Conservation (phyloP, 164 flowering plant genomes). For the Piper betle region DNA sequence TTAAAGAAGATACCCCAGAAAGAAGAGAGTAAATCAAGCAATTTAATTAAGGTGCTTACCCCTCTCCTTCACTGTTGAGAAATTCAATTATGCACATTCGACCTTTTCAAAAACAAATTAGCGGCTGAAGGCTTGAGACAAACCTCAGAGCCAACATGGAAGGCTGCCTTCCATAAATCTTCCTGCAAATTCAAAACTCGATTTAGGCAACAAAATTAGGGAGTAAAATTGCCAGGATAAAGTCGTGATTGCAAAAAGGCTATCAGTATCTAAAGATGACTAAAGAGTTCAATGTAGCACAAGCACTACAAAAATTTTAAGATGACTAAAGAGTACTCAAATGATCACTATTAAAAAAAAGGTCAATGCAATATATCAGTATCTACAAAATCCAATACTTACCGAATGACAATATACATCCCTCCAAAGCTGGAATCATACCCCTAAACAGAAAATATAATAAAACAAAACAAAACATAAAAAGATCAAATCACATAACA, state of each 20-base stretch:
- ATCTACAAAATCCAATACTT: not conserved
- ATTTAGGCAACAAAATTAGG: not conserved
- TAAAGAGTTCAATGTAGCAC: not conserved
- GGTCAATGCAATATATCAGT: too few relatives aligned
- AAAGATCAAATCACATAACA: too few relatives aligned
- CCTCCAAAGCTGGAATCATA: too few relatives aligned
- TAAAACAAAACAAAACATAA: too few relatives aligned
- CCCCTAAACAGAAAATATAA: too few relatives aligned
- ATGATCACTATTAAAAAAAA: too few relatives aligned
- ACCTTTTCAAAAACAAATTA: not conserved
- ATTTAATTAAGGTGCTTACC: too few relatives aligned
- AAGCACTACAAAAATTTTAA: not conserved
- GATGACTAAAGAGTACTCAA: too few relatives aligned
- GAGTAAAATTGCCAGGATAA: not conserved
- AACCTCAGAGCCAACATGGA: conserved; percentile 97
- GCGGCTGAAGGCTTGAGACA: not conserved
- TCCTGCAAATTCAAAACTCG: conserved; percentile 38
- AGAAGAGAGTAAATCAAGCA: too few relatives aligned
- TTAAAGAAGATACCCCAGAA: too few relatives aligned
- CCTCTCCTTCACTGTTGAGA: too few relatives aligned
- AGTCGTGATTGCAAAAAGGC: not conserved
- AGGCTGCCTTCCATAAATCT: conserved; percentile 71
- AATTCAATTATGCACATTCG: not conserved
- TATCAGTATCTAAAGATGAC: not conserved
- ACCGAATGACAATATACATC: too few relatives aligned